Evolutionary conservation across 495 filamentous ascomycete species (phyloP), one percentile per base, ranked within the genome.

Genomic region (Hypoxylon fuscum): DNA sequence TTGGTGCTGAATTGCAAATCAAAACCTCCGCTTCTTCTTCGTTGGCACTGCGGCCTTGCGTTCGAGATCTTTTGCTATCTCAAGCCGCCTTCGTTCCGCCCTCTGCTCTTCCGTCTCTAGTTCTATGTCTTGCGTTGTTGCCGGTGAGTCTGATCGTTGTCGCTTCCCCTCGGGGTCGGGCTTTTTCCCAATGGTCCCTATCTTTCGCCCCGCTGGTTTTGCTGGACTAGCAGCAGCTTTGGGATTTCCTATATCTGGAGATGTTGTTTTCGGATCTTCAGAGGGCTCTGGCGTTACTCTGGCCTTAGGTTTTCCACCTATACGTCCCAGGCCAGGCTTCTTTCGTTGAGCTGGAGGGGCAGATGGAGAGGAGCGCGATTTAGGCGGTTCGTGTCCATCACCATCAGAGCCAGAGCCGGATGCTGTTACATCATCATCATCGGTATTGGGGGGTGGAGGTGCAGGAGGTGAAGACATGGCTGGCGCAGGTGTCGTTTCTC

Each of bases 21-120:
- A 82, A 42, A 81, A 92, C 50, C 82, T 88, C 47, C 88, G 79
- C 69, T 89, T 92, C 75, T 84, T 85, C 75, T 89, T 91, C 70
- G 82, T 84, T 10, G 80, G 80, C 6, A 81, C 83, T 17, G 86
- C 83, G n/a, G 79, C 82, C 63, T 86, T 87, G 62, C 71, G 81
- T 57, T 87, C 85, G n/a, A 91, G 73, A 45, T 90, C 83, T 45
- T 79, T 79, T 63, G 88, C 86, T 50, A 91, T 66, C 62, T 88
- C 83, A 42, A 81, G 80, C 18, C 89, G 79, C 62, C 84, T 90
- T 50, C 83, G 81, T 52, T 87, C 78, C 3, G 87, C 85, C 48
- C 79, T 82, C 64, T 90, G 84, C 46, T 81, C 58, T 5, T 68
- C 69, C 9, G 67, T 68, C 44, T 72, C 68, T 14, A 49, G 18